Percentiles rank a stretch among this genome's conserved stretches.
Evolutionary conservation across 257 asterid genomes (phyloP).

Genomic region (Capsicum chinense): DNA sequence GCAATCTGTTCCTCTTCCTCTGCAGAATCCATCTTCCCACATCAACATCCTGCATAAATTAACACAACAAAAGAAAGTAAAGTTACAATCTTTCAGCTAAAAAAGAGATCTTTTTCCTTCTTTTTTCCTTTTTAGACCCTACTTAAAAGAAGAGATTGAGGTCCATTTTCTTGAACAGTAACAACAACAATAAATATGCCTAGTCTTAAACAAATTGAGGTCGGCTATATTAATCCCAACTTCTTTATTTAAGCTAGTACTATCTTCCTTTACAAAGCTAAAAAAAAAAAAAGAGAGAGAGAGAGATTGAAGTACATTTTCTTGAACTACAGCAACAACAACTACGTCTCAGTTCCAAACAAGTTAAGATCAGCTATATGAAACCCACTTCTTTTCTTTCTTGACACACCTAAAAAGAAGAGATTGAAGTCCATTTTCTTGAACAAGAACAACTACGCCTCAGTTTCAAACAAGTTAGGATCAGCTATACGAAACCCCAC

Average conservation of each 20-base stretch:
- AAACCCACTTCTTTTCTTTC: constrained; percentile 6
- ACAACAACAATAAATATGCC: not conserved
- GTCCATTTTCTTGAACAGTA: not conserved
- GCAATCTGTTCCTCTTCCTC: constrained; percentile 79
- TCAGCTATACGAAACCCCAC: too few relatives aligned
- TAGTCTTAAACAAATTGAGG: not conserved
- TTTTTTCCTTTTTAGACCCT: not conserved
- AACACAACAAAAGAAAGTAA: constrained; percentile 25
- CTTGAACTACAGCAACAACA: not conserved
- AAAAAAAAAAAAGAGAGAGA: too few relatives aligned
- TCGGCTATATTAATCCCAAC: not conserved
- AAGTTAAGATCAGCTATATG: not conserved
- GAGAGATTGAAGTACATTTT: not conserved
- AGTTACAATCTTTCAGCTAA: constrained; percentile 1
- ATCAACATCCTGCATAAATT: constrained; percentile 86
- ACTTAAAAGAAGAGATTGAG: not conserved
- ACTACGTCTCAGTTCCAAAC: not conserved
- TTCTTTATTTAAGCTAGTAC: too few relatives aligned
- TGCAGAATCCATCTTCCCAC: constrained; percentile 99
- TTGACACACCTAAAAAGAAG: not conserved
- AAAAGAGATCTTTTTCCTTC: not conserved
- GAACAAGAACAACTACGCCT: not conserved
- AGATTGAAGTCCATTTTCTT: not conserved
- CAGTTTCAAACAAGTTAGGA: not conserved
- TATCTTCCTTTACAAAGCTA: too few relatives aligned